These are phyloP conservation scores for Telfairia occidentalis DNA, from an alignment of 331 rosid species.

Conservation along the genomic window DNA sequence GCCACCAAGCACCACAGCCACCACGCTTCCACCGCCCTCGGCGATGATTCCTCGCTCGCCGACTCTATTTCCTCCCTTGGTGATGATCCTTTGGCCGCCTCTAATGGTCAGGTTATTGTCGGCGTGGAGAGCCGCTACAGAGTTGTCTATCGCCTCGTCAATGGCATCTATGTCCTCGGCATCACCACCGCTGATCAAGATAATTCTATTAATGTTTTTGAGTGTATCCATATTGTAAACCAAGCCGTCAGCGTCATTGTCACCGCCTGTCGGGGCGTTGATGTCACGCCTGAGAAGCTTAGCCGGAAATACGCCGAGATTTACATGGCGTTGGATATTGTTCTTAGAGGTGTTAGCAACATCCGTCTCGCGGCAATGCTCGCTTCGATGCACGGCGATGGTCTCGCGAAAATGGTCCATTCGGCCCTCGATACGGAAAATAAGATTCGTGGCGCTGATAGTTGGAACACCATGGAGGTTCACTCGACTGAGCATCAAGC, in stretches of 20 bases:
- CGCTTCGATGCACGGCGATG: constrained; percentile 74
- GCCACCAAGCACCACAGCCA: constrained; percentile 30
- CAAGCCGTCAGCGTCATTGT: constrained; percentile 86
- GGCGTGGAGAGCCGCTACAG: constrained; percentile 92
- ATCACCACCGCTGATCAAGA: constrained; percentile 86
- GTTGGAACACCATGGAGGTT: constrained; percentile 43
- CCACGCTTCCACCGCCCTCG: constrained; percentile 12
- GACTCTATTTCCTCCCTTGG: constrained; percentile 74
- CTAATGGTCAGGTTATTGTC: constrained; percentile 87
- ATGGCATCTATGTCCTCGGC: constrained; percentile 82
- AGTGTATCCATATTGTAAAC: constrained; percentile 80
- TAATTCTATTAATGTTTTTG: constrained; percentile 76
- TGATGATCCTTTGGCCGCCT: constrained; percentile 89
- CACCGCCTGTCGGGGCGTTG: constrained; percentile 97
- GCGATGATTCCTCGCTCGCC: constrained; percentile 35
- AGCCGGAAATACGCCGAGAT: constrained; percentile 84
- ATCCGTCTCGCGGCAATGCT: constrained; percentile 96
- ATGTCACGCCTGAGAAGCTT: constrained; percentile 90
- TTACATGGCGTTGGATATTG: constrained; percentile 95
- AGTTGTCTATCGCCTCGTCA: constrained; percentile 76
- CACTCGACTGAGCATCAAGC: constrained; percentile 59
- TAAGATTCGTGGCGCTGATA: constrained; percentile 89
- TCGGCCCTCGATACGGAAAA: constrained; percentile 72
- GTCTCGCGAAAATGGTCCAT: constrained; percentile 94
- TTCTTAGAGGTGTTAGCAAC: constrained; percentile 77